Base-by-base conservation (phyloP, 352 stramenopile genomes). In the Phytophthora rubi region DNA sequence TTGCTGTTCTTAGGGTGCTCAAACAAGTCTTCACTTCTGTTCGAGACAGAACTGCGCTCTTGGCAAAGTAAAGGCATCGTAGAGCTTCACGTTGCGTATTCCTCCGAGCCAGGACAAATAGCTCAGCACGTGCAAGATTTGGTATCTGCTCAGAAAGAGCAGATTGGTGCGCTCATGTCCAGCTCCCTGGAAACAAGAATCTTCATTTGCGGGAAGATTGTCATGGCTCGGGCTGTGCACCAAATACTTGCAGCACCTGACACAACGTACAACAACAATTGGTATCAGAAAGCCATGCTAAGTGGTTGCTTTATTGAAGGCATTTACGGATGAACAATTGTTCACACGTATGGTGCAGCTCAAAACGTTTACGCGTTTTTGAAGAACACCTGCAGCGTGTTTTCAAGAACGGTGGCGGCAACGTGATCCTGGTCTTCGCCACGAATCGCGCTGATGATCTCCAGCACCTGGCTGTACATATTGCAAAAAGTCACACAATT, bases 371-470 rank as follows among this genome's bases (percentile, higher is more conserved):
- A 71, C 58, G 13, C 32, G 0, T 8, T 51, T 54, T 62, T 61
- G 55, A 94, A 96, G 51, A 96, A 96, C 1, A 95, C 83, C 7
- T 75, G 76, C 7, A 73, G 61, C 9, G 87, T 92, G 63, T 94
- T 94, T 18, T 81, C 76, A 53, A 86, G 75, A 16, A 93, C 68
- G 10, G 60, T 62, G 15, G 66, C 70, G 7, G 83, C 82, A 39
- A 96, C 63, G 1, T 88, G 71, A 21, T 77, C 63, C 35, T 73
- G 61, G 9, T 83, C 55, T 65, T 93, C 80, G 9, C 77, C 81
- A 15, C 86, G 86, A 42, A 94, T 73, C 1, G 74, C 80, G 33
- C 85, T 93, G 42, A 94, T 71, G 39, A 96, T 84, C 73, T 96
- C 89, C n/a, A 96, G 65, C 5, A 96, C 87, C 81, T 95, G 89